Evolutionary conservation across 2,329 filamentous ascomycete genomes (phyloP).

Genomic region (Leptoxyphium fumago): DNA sequence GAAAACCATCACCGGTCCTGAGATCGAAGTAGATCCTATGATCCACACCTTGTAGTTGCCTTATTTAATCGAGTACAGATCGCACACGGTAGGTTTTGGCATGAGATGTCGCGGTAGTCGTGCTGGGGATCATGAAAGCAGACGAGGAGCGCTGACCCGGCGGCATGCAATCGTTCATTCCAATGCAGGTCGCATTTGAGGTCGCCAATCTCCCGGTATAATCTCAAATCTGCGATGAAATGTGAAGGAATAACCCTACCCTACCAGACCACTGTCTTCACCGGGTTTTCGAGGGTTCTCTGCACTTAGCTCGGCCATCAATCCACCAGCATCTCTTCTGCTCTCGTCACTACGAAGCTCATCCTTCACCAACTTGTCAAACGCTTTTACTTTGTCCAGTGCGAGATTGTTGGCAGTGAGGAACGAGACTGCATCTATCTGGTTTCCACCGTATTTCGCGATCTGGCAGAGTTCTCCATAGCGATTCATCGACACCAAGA

Average conservation of each 20-base stretch:
- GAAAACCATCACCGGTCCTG: no score
- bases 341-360: constrained; percentile 65
- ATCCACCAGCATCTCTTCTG: constrained; percentile 60
- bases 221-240: background rate
- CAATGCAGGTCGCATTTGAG: no score
- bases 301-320: constrained; percentile 64
- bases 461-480: constrained; percentile 85
- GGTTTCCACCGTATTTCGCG: constrained; percentile 72
- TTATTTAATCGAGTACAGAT: no score
- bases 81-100: no score
- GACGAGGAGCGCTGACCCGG: no score
- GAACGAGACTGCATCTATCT: constrained; percentile 65
- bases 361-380: constrained; percentile 58
- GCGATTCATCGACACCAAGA: constrained; percentile 74
- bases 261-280: background rate
- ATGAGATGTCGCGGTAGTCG: no score
- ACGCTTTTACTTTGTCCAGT: constrained; percentile 63
- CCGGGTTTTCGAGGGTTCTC: constrained; percentile 50
- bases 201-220: no score
- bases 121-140: no score
- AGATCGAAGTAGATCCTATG: no score
- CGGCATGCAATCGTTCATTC: no score
- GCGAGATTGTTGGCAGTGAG: constrained; percentile 64
- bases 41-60: no score
- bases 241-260: background rate